Evolutionary conservation across 2,329 filamentous ascomycete genomes (phyloP).

Genomic region (Capronia epimyces): DNA sequence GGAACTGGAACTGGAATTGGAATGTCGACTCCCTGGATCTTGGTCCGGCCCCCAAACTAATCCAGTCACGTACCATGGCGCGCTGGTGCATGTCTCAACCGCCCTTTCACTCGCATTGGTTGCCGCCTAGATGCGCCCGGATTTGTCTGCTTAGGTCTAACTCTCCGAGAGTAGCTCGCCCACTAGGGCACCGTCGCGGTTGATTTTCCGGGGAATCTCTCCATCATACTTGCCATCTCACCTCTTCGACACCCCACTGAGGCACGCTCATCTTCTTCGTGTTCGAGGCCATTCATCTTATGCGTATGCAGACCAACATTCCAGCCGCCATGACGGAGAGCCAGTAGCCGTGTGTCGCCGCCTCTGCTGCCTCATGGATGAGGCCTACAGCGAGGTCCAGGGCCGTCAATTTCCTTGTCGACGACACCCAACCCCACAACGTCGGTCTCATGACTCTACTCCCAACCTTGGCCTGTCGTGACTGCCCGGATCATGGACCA

Average conservation of each 20-base stretch:
- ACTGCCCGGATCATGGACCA: constrained; percentile 13
- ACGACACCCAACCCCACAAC: neutral
- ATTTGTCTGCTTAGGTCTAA: neutral
- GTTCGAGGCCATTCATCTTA: too few species aligned
- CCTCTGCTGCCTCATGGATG: neutral
- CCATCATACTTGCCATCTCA: neutral
- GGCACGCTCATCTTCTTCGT: neutral
- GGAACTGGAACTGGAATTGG: too few species aligned
- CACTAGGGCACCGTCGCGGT: neutral
- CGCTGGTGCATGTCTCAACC: neutral
- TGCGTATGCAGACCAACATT: too few species aligned
- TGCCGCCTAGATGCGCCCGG: neutral
- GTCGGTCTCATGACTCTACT: neutral
- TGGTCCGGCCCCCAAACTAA: neutral
- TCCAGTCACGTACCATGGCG: neutral
- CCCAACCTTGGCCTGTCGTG: neutral
- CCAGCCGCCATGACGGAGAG: neutral
- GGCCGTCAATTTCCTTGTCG: neutral
- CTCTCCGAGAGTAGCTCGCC: neutral
- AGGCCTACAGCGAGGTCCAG: neutral
- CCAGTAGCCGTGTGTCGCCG: neutral
- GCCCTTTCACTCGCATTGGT: neutral
- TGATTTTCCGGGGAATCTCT: neutral
- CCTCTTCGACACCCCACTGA: neutral
- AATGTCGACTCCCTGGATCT: neutral